These are phyloP conservation scores for Actinomortierella wolfii DNA, from an alignment of 371 early-diverging fungal genomes.

Conservation along the genomic window DNA sequence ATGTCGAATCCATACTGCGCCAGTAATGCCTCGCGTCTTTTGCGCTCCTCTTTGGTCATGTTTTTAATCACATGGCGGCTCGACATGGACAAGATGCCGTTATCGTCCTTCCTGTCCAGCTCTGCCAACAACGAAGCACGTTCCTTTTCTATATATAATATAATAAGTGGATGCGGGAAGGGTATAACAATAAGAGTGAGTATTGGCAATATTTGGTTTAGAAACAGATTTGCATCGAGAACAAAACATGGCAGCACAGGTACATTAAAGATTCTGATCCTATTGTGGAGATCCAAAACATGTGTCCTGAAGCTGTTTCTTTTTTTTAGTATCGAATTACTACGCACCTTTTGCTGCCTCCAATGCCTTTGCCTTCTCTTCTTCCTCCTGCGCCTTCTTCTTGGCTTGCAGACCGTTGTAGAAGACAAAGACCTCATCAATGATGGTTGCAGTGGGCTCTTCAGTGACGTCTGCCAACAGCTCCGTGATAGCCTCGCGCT, in stretches of 20 bases:
- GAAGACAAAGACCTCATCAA: conserved; percentile 36
- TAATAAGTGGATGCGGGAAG: too few relatives aligned
- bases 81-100: conserved; percentile 30
- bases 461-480: conserved; percentile 56
- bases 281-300: too few relatives aligned
- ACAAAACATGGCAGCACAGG: too few relatives aligned
- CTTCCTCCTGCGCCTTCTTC: conserved; percentile 47
- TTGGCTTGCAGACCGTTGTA: conserved; percentile 45
- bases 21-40: conserved; percentile 55
- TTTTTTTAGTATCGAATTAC: too few relatives aligned
- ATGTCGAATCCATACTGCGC: conserved; percentile 60
- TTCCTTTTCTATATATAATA: conserved; percentile 20
- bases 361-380: conserved; percentile 49
- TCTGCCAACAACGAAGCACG: conserved; percentile 17
- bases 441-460: conserved; percentile 19
- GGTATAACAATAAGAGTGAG: too few relatives aligned
- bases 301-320: too few relatives aligned
- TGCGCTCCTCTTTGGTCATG: conserved; percentile 56
- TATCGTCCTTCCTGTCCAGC: conserved; percentile 6
- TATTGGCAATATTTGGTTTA: too few relatives aligned
- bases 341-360: conserved; percentile 51
- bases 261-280: too few relatives aligned
- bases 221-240: too few relatives aligned
- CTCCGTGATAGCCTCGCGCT: conserved; percentile 59
- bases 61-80: conserved; percentile 41